Evolutionary conservation across 2,329 filamentous ascomycete species (phyloP).

Genomic region (Ploettnerulaceae sp.): DNA sequence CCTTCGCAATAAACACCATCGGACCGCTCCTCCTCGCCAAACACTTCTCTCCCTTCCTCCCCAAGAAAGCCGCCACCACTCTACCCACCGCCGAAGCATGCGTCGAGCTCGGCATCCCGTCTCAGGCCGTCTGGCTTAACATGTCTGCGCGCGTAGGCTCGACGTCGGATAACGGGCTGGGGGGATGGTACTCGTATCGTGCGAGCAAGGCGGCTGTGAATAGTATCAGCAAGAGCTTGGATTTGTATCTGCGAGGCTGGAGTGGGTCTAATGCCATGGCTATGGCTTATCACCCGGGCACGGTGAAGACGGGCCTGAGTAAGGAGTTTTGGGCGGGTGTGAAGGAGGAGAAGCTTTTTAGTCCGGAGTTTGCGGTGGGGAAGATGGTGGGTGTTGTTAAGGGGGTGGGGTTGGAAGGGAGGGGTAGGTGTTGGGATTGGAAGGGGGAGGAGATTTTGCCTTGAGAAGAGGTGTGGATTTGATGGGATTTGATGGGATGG

Average conservation of each 20-base stretch:
- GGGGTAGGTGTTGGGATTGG: conserved; percentile 67
- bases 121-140: conserved; percentile 61
- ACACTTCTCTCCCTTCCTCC: conserved; percentile 66
- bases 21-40: conserved; percentile 74
- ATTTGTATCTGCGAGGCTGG: conserved; percentile 56
- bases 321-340: conserved; percentile 66
- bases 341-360: conserved; percentile 58
- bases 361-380: conserved; percentile 60
- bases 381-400: conserved; percentile 56
- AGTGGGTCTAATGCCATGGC: conserved; percentile 60
- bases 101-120: conserved; percentile 38
- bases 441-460: conserved; percentile 54
- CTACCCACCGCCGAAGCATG: conserved; percentile 24
- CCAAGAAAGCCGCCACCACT: conserved; percentile 48
- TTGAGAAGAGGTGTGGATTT: not conserved
- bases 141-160: conserved; percentile 77
- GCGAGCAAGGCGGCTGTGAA: conserved; percentile 72
- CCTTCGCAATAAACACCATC: conserved; percentile 68
- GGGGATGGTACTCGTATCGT: conserved; percentile 81
- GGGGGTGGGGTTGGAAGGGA: conserved; percentile 42
- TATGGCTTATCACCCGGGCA: conserved; percentile 73
- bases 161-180: conserved; percentile 64
- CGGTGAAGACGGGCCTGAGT: conserved; percentile 70
- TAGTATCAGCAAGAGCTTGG: conserved; percentile 65
- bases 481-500: not conserved